Evolutionary conservation across 1,139 yeast genomes (phyloP), one percentile per base, ranked within the genome.

Genomic region (Taphrina flavorubra): DNA sequence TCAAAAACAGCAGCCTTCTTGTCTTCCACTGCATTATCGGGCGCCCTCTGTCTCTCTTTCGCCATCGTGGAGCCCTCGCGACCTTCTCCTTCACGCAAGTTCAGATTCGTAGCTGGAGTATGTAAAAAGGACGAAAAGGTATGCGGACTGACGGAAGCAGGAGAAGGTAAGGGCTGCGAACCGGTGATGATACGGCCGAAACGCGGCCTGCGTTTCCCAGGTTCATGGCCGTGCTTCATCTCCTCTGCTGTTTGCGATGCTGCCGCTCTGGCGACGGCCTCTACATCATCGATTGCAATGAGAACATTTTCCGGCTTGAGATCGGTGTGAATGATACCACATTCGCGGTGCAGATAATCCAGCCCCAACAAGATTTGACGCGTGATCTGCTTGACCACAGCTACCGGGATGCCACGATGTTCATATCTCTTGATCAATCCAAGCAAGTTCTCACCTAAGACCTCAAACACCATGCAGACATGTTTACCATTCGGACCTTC

Each of bases 311-410:
- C 97, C 0, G 97, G 97, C 77, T 91, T 91, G 71, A 91, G 81
- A 76, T 91, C 97, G 0, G 97, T 91, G 78, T 91, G 97, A 70
- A 91, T 89, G 46, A 91, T 87, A n/a, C 96, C 97, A 78, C 96
- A 89, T 73, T 85, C 87, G 58, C 94, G 80, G 76, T 91, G 97
- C 72, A 91, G 79, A 76, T 88, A 90, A 77, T 91, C 96, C 72
- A 90, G 80, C 0, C 94, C 91, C 25, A 88, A 81, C 66, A 90
- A 79, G 51, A 90, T 83, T 77, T 91, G 97, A 73, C 87, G 87
- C 8, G 95, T 86, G 65, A 91, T 88, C 77, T 88, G 95, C 77
- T 90, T 88, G 37, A 89, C 96, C 74, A 89, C 82, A 59, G 83
- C 84, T 13, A 86, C 77, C 0, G 97, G 97, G 34, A 90, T 82